Base-by-base conservation (phyloP, 2,329 filamentous ascomycete genomes). In the Thielaviopsis populi region DNA sequence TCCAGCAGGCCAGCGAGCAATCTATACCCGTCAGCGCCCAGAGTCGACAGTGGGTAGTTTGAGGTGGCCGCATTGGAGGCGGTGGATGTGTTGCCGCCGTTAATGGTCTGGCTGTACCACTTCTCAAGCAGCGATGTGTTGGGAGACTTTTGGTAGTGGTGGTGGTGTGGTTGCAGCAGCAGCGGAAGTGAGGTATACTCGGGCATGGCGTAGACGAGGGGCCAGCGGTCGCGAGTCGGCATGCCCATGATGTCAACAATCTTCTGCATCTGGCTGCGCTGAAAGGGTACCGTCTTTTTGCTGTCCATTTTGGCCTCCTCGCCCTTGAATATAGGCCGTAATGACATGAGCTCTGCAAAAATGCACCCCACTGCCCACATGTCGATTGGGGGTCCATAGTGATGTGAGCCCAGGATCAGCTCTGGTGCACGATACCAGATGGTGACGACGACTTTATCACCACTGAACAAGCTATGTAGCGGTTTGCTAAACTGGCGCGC, bases 361-460 rank as follows among this genome's bases (percentile, higher is more conserved):
- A 99, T 99, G 73, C 94, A 99, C 0, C 94, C 94, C 0, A 99
- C 85, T 2, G 94, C 94, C 94, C 94, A 99, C 74, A 97, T 85
- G 73, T 99, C 94, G 68, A 99, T 90, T 24, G 94, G 92, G 0
- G 94, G 91, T 0, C 94, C 97, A 75, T 99, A 99, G 74, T 99
- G 94, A n/a, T 89, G 83, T 60, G 87, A 90, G 1, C 94, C 94
- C 2, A 99, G 83, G 1, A 99, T 83, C 3, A 99, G 80, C 74
- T 99, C 94, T 0, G 94, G 94, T 0, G 94, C 94, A 24, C 94
- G 89, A 71, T 99, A 99, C 94, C 94, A 99, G 67, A 99, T 99
- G 0, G 94, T 99, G 15, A 99, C 94, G 62, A 99, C 94, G 1
- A 99, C 94, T 73, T 99, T 99, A 70, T 99, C 94, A 62, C 94